phyloP scores from a whole-genome alignment of 495 filamentous ascomycete genomes.

The Usnea hakonensis region DNA sequence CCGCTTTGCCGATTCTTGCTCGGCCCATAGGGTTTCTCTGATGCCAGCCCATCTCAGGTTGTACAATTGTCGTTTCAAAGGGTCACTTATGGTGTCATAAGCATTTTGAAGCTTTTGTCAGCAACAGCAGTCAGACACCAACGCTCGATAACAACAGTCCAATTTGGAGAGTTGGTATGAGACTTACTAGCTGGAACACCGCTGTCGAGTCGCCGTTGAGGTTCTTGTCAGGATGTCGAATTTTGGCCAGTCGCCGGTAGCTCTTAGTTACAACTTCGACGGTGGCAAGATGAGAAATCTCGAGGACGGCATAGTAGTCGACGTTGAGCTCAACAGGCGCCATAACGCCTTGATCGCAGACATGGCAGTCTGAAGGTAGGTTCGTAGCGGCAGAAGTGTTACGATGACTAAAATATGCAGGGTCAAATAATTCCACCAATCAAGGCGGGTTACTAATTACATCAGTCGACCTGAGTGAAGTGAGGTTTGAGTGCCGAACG shows the following conservation, averaged over 20 bases:
- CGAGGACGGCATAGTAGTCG: conserved; percentile 32
- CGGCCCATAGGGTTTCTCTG: neutral
- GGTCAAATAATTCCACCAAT: neutral
- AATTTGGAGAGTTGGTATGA: neutral
- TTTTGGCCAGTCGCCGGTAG: conserved; percentile 10
- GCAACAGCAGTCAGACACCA: neutral
- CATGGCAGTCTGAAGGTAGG: neutral
- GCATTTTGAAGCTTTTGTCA: conserved; percentile 29
- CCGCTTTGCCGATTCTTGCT: neutral
- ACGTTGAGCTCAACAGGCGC: conserved; percentile 25
- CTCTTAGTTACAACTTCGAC: conserved; percentile 25
- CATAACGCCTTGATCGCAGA: conserved; percentile 19
- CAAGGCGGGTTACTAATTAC: neutral
- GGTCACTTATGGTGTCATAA: conserved; percentile 31
- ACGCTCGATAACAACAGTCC: conserved; percentile 5
- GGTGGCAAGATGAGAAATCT: conserved; percentile 27
- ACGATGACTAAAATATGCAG: neutral
- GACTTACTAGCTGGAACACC: conserved; percentile 10
- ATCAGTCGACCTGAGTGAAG: too few relatives aligned
- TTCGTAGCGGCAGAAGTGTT: neutral
- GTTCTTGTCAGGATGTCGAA: conserved; percentile 15
- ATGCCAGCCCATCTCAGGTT: conserved; percentile 1
- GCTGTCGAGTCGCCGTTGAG: conserved; percentile 5
- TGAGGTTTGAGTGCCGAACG: too few relatives aligned
- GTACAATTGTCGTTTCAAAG: neutral